Conservation (phyloP, 2,329 filamentous ascomycete species). For the Aspergillus latus region DNA sequence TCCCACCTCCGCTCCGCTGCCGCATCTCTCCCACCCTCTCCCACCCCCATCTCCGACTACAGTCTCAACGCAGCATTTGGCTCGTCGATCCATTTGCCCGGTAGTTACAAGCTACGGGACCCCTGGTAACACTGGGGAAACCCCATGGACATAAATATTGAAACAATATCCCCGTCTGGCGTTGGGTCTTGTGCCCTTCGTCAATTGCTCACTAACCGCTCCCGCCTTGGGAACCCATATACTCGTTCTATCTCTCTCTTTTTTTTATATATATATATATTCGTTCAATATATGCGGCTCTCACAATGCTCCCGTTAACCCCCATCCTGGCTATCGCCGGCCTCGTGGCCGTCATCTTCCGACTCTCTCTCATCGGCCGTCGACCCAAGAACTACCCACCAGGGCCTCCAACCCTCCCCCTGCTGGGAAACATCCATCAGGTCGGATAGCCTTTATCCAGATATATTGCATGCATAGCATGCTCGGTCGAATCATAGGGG, state of each 20-base stretch:
- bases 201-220: too few species aligned
- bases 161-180: background rate
- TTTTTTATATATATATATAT: background rate
- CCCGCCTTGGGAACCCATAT: too few species aligned
- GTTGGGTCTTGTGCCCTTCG: too few species aligned
- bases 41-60: constrained; percentile 12
- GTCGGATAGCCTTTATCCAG: background rate
- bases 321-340: background rate
- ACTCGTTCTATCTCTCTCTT: too few species aligned
- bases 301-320: background rate
- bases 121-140: too few species aligned
- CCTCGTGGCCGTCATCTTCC: background rate
- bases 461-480: background rate
- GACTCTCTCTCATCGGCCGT: background rate
- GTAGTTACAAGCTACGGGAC: too few species aligned
- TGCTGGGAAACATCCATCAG: constrained; percentile 4
- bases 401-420: background rate
- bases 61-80: too few species aligned
- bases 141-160: background rate
- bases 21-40: background rate
- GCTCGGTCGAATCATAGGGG: too few species aligned
- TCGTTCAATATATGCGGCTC: too few species aligned
- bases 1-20: background rate
- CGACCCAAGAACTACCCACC: constrained; percentile 2
- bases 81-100: too few species aligned